Evolutionary conservation across 805 yeast species (phyloP).

Genomic region (Ogataea pilisensis): DNA sequence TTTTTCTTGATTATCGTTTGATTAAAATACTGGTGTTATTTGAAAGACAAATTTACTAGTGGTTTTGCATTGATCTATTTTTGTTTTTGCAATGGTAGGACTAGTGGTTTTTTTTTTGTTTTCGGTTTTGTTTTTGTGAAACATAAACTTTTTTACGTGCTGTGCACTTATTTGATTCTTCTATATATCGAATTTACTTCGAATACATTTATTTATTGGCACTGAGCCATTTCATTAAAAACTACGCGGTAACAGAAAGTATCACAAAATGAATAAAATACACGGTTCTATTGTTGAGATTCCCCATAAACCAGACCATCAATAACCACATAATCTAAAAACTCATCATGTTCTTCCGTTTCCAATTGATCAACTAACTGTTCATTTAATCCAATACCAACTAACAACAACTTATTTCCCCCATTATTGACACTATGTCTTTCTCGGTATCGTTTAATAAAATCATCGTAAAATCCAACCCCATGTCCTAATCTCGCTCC

Average conservation of each 20-base stretch:
- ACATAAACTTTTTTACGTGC: too few relatives aligned
- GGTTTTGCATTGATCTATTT: too few relatives aligned
- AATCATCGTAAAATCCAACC: conserved; percentile 87
- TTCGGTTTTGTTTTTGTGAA: too few relatives aligned
- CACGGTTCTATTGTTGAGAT: neutral
- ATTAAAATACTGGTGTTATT: too few relatives aligned
- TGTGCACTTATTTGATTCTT: too few relatives aligned
- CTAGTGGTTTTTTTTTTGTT: too few relatives aligned
- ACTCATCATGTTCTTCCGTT: conserved; percentile 59
- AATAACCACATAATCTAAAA: conserved; percentile 50
- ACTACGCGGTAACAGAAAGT: neutral
- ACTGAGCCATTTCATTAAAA: neutral
- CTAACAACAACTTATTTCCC: conserved; percentile 35
- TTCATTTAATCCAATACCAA: conserved; percentile 65
- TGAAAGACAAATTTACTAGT: too few relatives aligned
- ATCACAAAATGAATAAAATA: too few relatives aligned
- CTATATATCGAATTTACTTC: too few relatives aligned
- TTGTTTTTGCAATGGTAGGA: too few relatives aligned
- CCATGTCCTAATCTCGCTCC: conserved; percentile 80
- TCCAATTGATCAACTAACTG: conserved; percentile 47
- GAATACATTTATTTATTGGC: conserved; percentile 5
- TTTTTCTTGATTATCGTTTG: too few relatives aligned
- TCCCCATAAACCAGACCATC: conserved; percentile 27
- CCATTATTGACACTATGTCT: conserved; percentile 13
- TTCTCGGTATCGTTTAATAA: conserved; percentile 45